Base-by-base conservation (phyloP, 1,284 basidiomycete genomes). In the Austroboletus olivaceoglutinosus region DNA sequence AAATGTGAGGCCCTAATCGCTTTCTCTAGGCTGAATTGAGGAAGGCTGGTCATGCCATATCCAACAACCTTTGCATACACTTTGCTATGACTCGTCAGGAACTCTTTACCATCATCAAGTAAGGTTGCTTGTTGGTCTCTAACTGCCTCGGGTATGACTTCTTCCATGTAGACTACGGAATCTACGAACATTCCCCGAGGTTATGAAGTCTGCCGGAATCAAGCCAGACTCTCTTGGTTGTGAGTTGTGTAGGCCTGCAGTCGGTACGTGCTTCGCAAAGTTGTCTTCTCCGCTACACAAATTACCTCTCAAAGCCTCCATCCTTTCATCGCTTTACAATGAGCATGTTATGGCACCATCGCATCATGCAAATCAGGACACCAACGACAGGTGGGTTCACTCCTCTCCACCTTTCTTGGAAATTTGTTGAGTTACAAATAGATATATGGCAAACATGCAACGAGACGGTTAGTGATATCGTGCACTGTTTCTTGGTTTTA, bases 391-490 rank as follows among this genome's bases (percentile, higher is more conserved):
- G 59, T 58, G 12, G 11, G 43, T 34, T 15, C 11, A 30, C 5
- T 43, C n/a, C 21, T 30, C 11, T 30, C 11, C 29, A 13, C 6
- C 10, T 18, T 42, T 9, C 3, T 1, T 5, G 15, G 10, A n/a
- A 33, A 0, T 27, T 7, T 31, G 5, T 34, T 31, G 13, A 49
- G 25, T 22, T 3, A 13, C 2, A 30, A 12, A 3, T 9, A 73
- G 76, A 45, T 89, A 79, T 68, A 69, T 90, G 50, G 88, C 83
- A 22, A 91, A 91, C 62, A 86, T 91, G 43, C 88, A 91, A 63
- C 75, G 88, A 22, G 83, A 89, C 55, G 88, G 81, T 58, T 68
- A 43, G 40, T 23, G 34, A 47, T n/a, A 33, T 33, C 16, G 15
- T 34, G 3, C 43, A 22, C 30, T 23, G 13, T 34, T 27, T 21